Evolutionary conservation across 305 asterid genomes (phyloP).

Genomic region (Nicotiana rustica): DNA sequence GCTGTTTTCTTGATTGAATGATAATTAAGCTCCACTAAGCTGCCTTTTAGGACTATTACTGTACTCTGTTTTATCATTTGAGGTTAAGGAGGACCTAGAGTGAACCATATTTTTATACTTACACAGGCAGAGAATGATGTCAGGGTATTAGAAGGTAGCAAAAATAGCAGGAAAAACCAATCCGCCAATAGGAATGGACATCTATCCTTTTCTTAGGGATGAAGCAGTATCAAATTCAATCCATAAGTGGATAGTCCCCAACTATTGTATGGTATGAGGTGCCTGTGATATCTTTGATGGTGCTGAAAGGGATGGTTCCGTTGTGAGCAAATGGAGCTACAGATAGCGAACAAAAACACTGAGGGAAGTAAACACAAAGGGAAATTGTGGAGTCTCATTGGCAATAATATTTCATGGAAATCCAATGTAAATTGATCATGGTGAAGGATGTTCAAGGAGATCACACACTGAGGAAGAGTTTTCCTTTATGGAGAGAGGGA

Average conservation of each 20-base stretch:
- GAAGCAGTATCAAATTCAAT: neutral
- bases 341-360: neutral
- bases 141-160: neutral
- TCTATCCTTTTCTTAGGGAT: neutral
- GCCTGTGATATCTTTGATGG: conserved; percentile 25
- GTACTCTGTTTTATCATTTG: neutral
- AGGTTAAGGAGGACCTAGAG: neutral
- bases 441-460: conserved; percentile 20
- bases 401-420: neutral
- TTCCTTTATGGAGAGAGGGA: no score
- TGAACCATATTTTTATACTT: neutral
- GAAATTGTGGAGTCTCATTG: neutral
- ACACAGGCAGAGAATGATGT: neutral
- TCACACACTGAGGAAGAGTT: neutral
- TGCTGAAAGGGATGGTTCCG: neutral
- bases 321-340: neutral
- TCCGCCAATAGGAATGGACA: neutral
- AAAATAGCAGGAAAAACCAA: neutral
- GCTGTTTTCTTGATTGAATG: neutral
- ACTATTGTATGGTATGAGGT: neutral
- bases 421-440: neutral
- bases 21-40: neutral
- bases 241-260: neutral
- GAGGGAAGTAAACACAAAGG: neutral
- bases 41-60: neutral